Percentiles rank a stretch among this genome's conserved stretches.
These are phyloP conservation scores for Cryptococcus deneoformans DNA, from an alignment of 1,284 basidiomycete genomes.

Conservation along the genomic window DNA sequence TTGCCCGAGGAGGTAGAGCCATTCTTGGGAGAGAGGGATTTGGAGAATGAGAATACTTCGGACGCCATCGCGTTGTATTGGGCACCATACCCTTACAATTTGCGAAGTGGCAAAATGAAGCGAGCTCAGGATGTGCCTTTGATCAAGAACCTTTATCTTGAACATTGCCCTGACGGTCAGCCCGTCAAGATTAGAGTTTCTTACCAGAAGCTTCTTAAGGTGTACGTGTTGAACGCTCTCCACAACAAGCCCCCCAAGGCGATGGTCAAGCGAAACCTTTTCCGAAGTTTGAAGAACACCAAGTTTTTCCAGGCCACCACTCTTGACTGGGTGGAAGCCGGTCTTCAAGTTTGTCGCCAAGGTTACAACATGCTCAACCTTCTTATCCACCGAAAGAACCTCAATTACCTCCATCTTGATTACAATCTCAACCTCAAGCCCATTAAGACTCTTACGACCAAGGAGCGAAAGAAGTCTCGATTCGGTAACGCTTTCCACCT, in stretches of 20 bases:
- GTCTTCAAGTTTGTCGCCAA: conserved; percentile 96
- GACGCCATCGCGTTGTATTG: conserved; percentile 99
- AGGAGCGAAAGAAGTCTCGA: conserved; percentile 99
- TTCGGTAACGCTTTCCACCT: conserved; percentile 99
- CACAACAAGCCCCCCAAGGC: conserved; percentile 87
- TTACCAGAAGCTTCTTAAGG: conserved; percentile 98
- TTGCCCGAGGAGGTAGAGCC: conserved; percentile 77
- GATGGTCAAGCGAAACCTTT: conserved; percentile 96
- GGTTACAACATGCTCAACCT: conserved; percentile 99
- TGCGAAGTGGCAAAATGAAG: conserved; percentile 87
- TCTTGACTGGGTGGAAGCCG: conserved; percentile 99
- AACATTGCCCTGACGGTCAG: conserved; percentile 95
- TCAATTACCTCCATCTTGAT: conserved; percentile 72
- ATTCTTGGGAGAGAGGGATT: conserved; percentile 74
- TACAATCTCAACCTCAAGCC: conserved; percentile 66
- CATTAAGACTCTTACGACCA: conserved; percentile 98
- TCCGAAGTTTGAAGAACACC: conserved; percentile 93
- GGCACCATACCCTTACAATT: conserved; percentile 95
- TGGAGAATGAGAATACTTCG: conserved; percentile 90
- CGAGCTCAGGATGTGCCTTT: conserved; percentile 93
- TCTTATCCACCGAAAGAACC: conserved; percentile 98
- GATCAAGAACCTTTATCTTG: conserved; percentile 96
- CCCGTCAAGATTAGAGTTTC: conserved; percentile 98
- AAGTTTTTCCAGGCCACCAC: conserved; percentile 99
- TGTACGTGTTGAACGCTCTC: conserved; percentile 92